Evolutionary conservation across 495 filamentous ascomycete genomes (phyloP), one percentile per base, ranked within the genome.

Genomic region (Aspergillus diversus): DNA sequence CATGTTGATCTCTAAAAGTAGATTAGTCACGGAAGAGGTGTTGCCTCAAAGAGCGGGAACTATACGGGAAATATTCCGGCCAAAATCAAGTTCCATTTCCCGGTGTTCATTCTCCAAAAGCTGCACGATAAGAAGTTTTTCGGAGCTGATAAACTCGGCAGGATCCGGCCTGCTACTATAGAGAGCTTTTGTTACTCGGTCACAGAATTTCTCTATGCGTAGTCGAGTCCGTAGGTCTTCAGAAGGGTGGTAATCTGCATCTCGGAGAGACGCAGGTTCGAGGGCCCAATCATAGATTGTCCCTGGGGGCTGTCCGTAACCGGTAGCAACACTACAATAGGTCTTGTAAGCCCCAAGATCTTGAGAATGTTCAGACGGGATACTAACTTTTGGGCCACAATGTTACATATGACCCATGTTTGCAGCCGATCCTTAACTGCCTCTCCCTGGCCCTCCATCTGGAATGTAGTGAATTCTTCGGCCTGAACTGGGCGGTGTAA

Each of bases 341-440:
- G 43, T 11, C 7, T n/a, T 33, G 54, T 55, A 7, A 57, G 78
- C 59, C 79, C 58, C 58, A 5, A 52, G 12, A 21, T 34, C 11
- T 43, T 27, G 31, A 49, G 32, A 31, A 21, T 4, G n/a, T 33
- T 5, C 6, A 21, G 8, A 53, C 4, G n/a, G 32, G 33, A 32
- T 27, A 69, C 79, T 71, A 65, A 87, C 86, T 83, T 86, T 74
- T 97, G 92, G 11, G 92, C 89, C 13, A 96, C 92, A 59, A 95
- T 92, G 70, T 97, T 97, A 74, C 92, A 95, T 6, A 92, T 88
- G 9, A 92, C 90, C 93, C 93, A 97, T 1, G 93, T 97, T 66
- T 88, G 87, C 51, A 97, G 82, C 33, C 93, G 84, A 71, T 97
- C 93, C 63, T 91, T 87, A 42, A 97, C 79, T 56, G 95, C 91